Conservation (phyloP, 345 rosid species). For the Gossypium herbaceum region DNA sequence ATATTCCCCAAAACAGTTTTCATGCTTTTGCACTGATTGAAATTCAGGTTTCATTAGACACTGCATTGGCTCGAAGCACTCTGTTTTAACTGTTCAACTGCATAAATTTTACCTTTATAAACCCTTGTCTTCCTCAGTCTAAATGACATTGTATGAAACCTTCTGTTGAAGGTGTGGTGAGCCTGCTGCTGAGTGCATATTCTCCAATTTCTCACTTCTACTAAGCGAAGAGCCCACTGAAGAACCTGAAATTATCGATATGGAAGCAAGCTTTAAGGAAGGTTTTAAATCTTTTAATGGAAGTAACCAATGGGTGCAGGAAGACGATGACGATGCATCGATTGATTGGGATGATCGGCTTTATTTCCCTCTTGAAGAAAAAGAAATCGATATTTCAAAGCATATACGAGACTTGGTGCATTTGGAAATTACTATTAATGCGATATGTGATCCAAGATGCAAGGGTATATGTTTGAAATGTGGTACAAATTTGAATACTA, state of each 20-base stretch:
- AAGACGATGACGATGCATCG: slow-evolving; percentile 39
- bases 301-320: slow-evolving; percentile 26
- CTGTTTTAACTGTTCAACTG: not conserved
- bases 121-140: not conserved
- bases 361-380: slow-evolving; percentile 57
- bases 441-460: slow-evolving; percentile 64
- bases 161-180: slow-evolving; percentile 59
- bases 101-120: not conserved
- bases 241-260: slow-evolving; percentile 60
- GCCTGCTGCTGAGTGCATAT: slow-evolving; percentile 64
- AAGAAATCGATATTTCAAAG: no score
- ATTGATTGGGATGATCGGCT: slow-evolving; percentile 81
- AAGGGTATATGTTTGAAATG: slow-evolving; percentile 78
- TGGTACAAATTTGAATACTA: slow-evolving; percentile 64
- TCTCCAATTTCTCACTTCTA: slow-evolving; percentile 69
- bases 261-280: slow-evolving; percentile 42
- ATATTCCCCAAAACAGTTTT: no score
- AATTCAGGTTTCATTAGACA: not conserved
- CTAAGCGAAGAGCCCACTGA: slow-evolving; percentile 65
- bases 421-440: slow-evolving; percentile 63
- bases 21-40: no score
- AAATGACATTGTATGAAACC: not conserved
- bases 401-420: slow-evolving; percentile 37
- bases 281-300: slow-evolving; percentile 27
- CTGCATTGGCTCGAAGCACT: not conserved